Evolutionary conservation across 225 moss, liverwort and hornwort species (phyloP).

Genomic region (Polytrichum commune): DNA sequence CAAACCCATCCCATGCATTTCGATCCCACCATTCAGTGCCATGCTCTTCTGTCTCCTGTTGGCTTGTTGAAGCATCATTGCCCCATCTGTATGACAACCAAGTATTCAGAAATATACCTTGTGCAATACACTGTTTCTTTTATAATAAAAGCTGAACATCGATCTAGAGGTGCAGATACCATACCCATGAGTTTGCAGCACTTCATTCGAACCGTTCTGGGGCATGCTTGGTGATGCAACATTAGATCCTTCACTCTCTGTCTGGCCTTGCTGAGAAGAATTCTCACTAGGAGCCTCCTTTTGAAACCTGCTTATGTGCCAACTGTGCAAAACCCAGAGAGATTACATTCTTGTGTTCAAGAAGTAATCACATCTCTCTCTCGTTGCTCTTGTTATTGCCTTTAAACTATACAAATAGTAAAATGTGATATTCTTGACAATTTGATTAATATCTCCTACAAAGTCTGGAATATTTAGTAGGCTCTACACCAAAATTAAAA

Average conservation of each 20-base stretch:
- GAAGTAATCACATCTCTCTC: no score
- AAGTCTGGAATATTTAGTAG: no score
- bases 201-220: slow-evolving; percentile 33
- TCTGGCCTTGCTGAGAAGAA: slow-evolving; percentile 42
- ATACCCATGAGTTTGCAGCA: slow-evolving; percentile 43
- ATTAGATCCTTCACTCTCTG: slow-evolving; percentile 41
- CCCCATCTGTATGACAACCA: slow-evolving; percentile 35
- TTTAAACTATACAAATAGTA: no score
- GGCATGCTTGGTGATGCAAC: slow-evolving; percentile 32
- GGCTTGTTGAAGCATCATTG: slow-evolving; percentile 55
- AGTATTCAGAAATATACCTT: background rate
- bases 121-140: no score
- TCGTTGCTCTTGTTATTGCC: no score
- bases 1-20: slow-evolving; percentile 51
- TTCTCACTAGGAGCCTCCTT: slow-evolving; percentile 51
- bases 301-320: slow-evolving; percentile 91
- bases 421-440: no score
- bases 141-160: no score
- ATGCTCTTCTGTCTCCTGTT: slow-evolving; percentile 25
- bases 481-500: no score
- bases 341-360: no score
- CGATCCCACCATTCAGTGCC: slow-evolving; percentile 73
- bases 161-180: background rate
- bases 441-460: no score
- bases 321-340: slow-evolving; percentile 33